Evolutionary conservation across 305 asterid species (phyloP).

Genomic region (Solanum hybrid): DNA sequence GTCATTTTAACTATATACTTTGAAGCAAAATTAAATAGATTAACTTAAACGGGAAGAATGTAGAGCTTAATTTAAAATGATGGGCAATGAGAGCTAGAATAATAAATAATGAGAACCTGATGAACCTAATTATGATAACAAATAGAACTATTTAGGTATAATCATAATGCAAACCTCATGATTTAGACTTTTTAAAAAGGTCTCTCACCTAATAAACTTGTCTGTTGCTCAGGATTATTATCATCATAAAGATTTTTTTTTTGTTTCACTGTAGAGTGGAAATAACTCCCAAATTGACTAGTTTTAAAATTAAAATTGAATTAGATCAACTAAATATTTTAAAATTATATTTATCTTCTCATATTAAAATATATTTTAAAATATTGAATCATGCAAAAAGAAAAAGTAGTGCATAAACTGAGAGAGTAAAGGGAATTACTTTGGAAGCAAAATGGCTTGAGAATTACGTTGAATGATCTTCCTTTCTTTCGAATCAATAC

Average conservation of each 20-base stretch:
- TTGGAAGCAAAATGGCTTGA: not conserved
- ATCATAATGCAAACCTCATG: not conserved
- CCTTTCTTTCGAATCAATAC: not conserved
- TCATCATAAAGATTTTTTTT: not conserved
- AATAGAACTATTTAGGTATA: not conserved
- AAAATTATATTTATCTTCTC: not conserved
- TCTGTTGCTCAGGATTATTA: conserved; percentile 7
- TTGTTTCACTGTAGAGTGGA: not conserved
- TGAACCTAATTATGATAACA: not conserved
- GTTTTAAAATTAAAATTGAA: not conserved
- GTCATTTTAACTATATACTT: not conserved
- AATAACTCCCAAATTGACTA: not conserved
- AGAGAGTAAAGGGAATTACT: not conserved
- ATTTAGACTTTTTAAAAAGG: not conserved
- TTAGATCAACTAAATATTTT: not conserved
- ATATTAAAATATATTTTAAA: not conserved
- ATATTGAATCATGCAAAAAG: not conserved
- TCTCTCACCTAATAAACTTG: not conserved
- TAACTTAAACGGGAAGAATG: not conserved
- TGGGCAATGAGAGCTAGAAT: not conserved
- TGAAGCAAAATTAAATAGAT: not conserved
- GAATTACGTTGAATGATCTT: not conserved
- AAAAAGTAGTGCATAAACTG: not conserved
- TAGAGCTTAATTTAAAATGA: not conserved
- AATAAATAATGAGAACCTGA: not conserved